Evolutionary conservation across 1,284 basidiomycete genomes (phyloP).

Genomic region (Takashimella koratensis): DNA sequence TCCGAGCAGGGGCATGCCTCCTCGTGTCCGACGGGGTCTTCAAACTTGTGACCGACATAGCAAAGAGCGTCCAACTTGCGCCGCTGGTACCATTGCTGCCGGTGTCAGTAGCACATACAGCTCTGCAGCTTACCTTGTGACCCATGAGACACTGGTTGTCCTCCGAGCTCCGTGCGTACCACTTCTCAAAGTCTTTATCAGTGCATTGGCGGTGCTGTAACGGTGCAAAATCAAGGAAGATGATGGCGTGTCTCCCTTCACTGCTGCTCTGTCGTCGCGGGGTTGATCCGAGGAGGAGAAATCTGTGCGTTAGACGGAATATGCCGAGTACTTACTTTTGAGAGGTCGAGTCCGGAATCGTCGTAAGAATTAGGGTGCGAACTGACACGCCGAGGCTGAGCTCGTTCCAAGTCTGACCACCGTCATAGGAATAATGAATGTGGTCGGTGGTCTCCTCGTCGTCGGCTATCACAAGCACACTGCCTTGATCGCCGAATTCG

Average conservation of each 20-base stretch:
- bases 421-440: conserved; percentile 78
- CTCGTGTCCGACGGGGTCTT: conserved; percentile 75
- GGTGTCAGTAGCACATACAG: conserved; percentile 3
- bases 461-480: conserved; percentile 76
- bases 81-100: conserved; percentile 86
- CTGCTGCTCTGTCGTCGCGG: conserved; percentile 59
- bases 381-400: conserved; percentile 69
- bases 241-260: conserved; percentile 64
- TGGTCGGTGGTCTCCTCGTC: conserved; percentile 77
- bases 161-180: conserved; percentile 70
- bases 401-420: conserved; percentile 74
- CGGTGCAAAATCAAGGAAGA: conserved; percentile 80
- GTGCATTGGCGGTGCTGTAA: conserved; percentile 67
- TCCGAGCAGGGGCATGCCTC: conserved; percentile 80
- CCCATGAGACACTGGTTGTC: conserved; percentile 88
- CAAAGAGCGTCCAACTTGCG: conserved; percentile 81
- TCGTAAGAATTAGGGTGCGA: conserved; percentile 71
- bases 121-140: conserved; percentile 62
- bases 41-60: conserved; percentile 88
- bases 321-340: conserved; percentile 60
- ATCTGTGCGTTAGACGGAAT: conserved; percentile 11
- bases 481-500: conserved; percentile 88
- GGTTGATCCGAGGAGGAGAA: conserved; percentile 76
- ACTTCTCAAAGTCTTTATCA: conserved; percentile 75
- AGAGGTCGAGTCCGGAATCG: conserved; percentile 85